These are phyloP conservation scores for Fusarium sp. DNA, from an alignment of 2,329 filamentous ascomycete species.

Conservation along the genomic window DNA sequence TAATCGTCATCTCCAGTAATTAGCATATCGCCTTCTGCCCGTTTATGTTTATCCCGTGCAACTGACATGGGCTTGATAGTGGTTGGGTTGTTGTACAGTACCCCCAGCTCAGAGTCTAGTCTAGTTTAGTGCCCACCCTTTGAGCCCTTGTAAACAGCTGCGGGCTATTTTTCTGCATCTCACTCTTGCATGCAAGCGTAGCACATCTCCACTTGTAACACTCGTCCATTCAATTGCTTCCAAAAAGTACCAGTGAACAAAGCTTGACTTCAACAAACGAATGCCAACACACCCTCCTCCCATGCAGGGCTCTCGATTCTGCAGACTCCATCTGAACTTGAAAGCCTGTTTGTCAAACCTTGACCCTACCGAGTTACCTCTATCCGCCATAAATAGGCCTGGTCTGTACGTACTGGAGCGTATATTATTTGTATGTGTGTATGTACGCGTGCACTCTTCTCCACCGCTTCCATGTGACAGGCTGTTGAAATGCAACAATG, in stretches of 20 bases:
- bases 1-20: not conserved
- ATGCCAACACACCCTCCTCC: conserved; percentile 5
- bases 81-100: not conserved
- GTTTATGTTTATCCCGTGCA: not conserved
- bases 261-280: conserved; percentile 20
- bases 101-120: not conserved
- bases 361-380: not conserved
- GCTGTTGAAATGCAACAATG: conserved; percentile 39
- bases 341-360: conserved; percentile 15
- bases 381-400: conserved; percentile 4
- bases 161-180: conserved; percentile 35
- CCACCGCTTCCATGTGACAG: conserved; percentile 41
- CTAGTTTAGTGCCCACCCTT: not conserved
- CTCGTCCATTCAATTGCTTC: not conserved
- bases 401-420: conserved; percentile 2
- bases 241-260: conserved; percentile 14
- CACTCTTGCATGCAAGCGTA: conserved; percentile 28
- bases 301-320: conserved; percentile 21
- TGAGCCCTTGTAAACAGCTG: conserved; percentile 12
- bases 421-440: not conserved
- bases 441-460: conserved; percentile 23
- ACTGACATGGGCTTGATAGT: not conserved
- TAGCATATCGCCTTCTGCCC: not conserved
- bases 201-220: conserved; percentile 25
- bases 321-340: conserved; percentile 31